Evolutionary conservation across 164 flowering plant species (phyloP).

Genomic region (grape (Vitis vinifera)): DNA sequence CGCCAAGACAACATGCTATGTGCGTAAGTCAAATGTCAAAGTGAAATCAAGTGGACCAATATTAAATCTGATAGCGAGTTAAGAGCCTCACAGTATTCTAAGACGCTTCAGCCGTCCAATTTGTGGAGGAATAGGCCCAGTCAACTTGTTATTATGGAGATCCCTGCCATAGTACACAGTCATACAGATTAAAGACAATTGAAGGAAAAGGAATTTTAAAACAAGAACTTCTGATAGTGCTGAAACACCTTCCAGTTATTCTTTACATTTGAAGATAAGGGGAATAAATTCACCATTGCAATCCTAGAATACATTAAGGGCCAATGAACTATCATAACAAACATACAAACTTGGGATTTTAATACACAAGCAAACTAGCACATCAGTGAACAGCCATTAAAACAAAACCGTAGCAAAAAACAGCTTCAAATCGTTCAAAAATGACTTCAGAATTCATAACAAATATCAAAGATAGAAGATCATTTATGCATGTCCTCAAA

Average conservation of each 20-base stretch:
- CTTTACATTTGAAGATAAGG: no score
- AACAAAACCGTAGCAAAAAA: not conserved
- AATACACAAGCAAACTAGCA: no score
- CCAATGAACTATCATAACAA: no score
- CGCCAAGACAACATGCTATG: no score
- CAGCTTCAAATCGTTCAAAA: not conserved
- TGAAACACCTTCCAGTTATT: not conserved
- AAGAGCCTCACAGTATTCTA: slow-evolving; percentile 63
- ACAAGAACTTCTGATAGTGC: not conserved
- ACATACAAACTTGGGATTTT: no score
- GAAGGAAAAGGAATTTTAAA: not conserved
- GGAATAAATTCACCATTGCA: no score
- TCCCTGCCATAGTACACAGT: slow-evolving; percentile 57
- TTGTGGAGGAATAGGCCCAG: slow-evolving; percentile 96
- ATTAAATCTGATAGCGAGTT: not conserved
- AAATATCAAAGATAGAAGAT: not conserved
- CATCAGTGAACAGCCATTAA: not conserved
- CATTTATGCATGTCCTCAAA: no score
- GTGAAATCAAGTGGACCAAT: no score
- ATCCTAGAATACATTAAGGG: no score
- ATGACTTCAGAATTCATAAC: not conserved
- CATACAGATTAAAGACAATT: not conserved
- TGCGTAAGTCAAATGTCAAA: no score
- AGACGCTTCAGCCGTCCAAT: slow-evolving; percentile 89
- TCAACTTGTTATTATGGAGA: slow-evolving; percentile 95